A percentile compares a stretch with the other conserved stretches of the same genome.
phyloP scores from a whole-genome alignment of 2,329 filamentous ascomycete species.

The Talaromyces funiculosus region DNA sequence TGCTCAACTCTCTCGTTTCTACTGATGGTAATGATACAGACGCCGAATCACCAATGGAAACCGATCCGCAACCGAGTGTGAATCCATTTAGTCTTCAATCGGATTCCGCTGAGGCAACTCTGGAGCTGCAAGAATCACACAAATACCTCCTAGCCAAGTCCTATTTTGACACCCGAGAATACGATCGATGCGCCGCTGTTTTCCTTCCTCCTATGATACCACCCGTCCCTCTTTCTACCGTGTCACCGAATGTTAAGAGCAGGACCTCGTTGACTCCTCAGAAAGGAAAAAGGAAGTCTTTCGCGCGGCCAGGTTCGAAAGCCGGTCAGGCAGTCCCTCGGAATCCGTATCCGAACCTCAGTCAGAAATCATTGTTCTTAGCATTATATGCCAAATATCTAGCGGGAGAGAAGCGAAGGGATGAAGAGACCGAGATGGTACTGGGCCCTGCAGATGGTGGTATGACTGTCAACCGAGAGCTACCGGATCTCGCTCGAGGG shows the following conservation, averaged over 20 bases:
- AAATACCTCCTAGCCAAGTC: slow-evolving; percentile 88
- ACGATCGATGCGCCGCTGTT: slow-evolving; percentile 83
- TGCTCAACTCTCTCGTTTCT: slow-evolving; percentile 71
- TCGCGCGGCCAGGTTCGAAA: slow-evolving; percentile 27
- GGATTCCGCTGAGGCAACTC: slow-evolving; percentile 65
- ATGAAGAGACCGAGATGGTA: slow-evolving; percentile 96
- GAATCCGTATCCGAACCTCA: slow-evolving; percentile 52
- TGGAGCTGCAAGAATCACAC: slow-evolving; percentile 74
- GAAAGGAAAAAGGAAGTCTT: slow-evolving; percentile 58
- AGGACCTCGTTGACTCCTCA: slow-evolving; percentile 39
- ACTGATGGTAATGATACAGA: slow-evolving; percentile 55
- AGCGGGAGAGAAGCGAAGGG: slow-evolving; percentile 89
- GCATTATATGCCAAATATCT: slow-evolving; percentile 89
- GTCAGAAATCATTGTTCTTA: slow-evolving; percentile 88
- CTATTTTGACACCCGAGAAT: slow-evolving; percentile 92
- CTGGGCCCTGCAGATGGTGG: slow-evolving; percentile 88
- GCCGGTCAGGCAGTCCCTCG: slow-evolving; percentile 23
- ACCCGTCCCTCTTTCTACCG: slow-evolving; percentile 53
- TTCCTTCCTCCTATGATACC: slow-evolving; percentile 77
- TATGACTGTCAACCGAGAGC: slow-evolving; percentile 75
- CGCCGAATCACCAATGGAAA: slow-evolving; percentile 55
- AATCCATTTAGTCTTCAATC: slow-evolving; percentile 50
- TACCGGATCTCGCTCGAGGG: slow-evolving; percentile 67
- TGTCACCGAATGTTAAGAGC: slow-evolving; percentile 33
- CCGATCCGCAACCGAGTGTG: slow-evolving; percentile 45